phyloP scores from a whole-genome alignment of 805 yeast genomes.

The Myxozyma neotropica region DNA sequence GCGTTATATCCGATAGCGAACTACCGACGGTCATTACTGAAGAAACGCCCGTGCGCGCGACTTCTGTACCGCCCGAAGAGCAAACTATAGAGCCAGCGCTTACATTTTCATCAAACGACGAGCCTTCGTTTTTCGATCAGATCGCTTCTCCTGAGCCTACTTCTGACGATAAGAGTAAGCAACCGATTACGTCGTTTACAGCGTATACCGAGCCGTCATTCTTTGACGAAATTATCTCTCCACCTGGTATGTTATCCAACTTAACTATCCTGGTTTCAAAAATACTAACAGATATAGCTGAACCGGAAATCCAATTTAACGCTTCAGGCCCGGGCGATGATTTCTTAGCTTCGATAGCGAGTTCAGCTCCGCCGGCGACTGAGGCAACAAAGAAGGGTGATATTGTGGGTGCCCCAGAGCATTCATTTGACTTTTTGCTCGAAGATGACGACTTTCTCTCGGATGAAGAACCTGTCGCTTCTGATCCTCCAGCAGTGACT shows the following conservation, averaged over 20 bases:
- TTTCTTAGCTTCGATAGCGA: slow-evolving; percentile 8
- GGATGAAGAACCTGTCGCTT: slow-evolving; percentile 17
- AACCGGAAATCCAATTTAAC: neutral
- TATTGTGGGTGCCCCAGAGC: neutral
- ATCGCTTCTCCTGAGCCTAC: neutral
- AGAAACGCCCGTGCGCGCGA: too few species aligned
- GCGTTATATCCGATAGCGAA: too few species aligned
- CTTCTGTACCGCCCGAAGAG: too few species aligned
- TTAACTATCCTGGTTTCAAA: neutral
- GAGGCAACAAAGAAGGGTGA: neutral
- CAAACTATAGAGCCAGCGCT: neutral
- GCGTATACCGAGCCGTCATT: neutral
- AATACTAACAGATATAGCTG: neutral
- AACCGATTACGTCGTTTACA: neutral
- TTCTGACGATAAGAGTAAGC: neutral
- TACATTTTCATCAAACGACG: neutral
- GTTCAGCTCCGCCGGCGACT: neutral
- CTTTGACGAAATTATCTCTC: neutral
- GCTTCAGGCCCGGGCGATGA: slow-evolving; percentile 6
- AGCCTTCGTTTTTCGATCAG: neutral
- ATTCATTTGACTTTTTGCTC: slow-evolving; percentile 26
- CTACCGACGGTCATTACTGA: too few species aligned
- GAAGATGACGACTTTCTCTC: slow-evolving; percentile 31
- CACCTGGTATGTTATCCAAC: neutral
- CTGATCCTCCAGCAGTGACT: neutral